Evolutionary conservation across 768 basidiomycete genomes (phyloP), one percentile per base, ranked within the genome.

Genomic region (Rhizopogon rudus): DNA sequence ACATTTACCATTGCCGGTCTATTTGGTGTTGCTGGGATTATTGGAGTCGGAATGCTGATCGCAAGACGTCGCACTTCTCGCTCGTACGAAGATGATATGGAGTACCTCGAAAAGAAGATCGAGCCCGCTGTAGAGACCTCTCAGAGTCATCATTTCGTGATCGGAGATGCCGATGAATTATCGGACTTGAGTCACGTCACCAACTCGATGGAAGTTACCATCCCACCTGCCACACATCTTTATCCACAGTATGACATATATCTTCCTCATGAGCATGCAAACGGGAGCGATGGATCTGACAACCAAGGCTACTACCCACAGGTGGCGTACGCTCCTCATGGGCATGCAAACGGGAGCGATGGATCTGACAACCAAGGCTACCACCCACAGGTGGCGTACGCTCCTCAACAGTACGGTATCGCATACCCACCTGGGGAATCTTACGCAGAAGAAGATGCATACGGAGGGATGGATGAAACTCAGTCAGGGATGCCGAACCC

Each of bases 1-100:
- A 74, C 73, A 0, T 81, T 80, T 56, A 68, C 73, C 40, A 67
- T 72, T 54, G 69, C 74, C 51, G 76, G 73, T 46, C 58, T 81
- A 3, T 55, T 75, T 7, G 66, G 57, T 17, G 12, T 75, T 42
- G 71, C 67, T 17, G 59, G 67, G 17, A 29, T 77, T 48, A 60
- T 71, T 20, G 69, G 64, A 31, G 56, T 61, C 45, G 56, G 62
- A 5, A 55, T 72, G 51, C 41, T 72, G 53, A 59, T 70, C 50
- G 59, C 63, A 39, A 68, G 61, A 58, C 68, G 68, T n/a, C 72
- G 70, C 44, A 62, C 12, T 31, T 60, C 68, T 8, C 57, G 50
- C 5, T n/a, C 48, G 1, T 56, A 61, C 12, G 65, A 67, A 5
- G 67, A 72, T 14, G 67, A 69, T 29, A 59, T 61, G 37, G 69